Conservation (phyloP, 2,329 filamentous ascomycete species). For the Colletotrichum higginsianum region DNA sequence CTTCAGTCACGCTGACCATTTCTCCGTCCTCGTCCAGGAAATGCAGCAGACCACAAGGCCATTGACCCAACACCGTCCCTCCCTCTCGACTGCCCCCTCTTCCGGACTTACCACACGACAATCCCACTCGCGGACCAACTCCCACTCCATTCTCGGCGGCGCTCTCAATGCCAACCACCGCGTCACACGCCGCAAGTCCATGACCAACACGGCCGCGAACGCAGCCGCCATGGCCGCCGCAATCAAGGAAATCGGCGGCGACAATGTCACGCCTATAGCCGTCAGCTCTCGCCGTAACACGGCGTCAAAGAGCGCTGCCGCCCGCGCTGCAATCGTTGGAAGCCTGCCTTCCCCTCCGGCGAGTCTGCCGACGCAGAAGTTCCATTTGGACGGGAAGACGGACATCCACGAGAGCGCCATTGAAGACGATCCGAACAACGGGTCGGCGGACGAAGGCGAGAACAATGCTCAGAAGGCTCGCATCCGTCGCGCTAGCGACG, state of each 20-base stretch:
- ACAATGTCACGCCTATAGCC: slow-evolving; percentile 69
- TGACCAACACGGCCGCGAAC: slow-evolving; percentile 81
- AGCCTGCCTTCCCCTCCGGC: slow-evolving; percentile 76
- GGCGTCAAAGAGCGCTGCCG: slow-evolving; percentile 75
- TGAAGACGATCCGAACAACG: slow-evolving; percentile 76
- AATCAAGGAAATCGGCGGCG: slow-evolving; percentile 75
- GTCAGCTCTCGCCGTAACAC: slow-evolving; percentile 75
- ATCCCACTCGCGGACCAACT: slow-evolving; percentile 81
- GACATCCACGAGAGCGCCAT: slow-evolving; percentile 73
- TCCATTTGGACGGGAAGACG: slow-evolving; percentile 66
- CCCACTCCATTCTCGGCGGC: slow-evolving; percentile 84
- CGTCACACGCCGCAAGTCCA: slow-evolving; percentile 93
- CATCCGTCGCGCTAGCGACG: slow-evolving; percentile 82
- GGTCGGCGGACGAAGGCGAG: slow-evolving; percentile 69
- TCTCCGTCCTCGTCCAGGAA: slow-evolving; percentile 63
- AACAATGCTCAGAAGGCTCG: slow-evolving; percentile 63
- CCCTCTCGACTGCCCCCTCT: slow-evolving; percentile 70
- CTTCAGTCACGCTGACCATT: slow-evolving; percentile 54
- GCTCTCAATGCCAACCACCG: slow-evolving; percentile 87
- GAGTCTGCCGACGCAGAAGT: slow-evolving; percentile 75
- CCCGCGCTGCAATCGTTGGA: slow-evolving; percentile 66
- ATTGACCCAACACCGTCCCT: slow-evolving; percentile 74
- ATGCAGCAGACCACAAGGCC: slow-evolving; percentile 77
- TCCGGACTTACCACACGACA: slow-evolving; percentile 73
- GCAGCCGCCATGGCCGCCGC: slow-evolving; percentile 83